These are phyloP conservation scores for Warburgia ugandensis DNA, from an alignment of 164 flowering plant species.

Conservation along the genomic window DNA sequence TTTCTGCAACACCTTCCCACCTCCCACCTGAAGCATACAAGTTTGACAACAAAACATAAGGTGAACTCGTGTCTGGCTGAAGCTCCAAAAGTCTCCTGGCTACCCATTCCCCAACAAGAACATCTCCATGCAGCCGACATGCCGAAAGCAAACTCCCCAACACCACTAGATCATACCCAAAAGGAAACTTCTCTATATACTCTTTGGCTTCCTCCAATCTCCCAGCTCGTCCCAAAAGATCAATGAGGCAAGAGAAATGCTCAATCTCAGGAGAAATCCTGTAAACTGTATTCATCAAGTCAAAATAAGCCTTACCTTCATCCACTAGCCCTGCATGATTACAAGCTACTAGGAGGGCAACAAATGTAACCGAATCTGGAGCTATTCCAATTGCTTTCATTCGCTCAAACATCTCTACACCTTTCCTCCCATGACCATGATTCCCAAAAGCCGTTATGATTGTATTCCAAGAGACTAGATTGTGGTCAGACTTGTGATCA, in stretches of 20 bases:
- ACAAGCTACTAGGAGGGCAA: conserved; percentile 53
- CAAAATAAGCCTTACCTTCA: conserved; percentile 38
- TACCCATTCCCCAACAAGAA: conserved; percentile 38
- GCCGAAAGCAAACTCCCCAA: conserved; percentile 71
- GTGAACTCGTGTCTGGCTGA: conserved; percentile 45
- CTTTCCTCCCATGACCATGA: conserved; percentile 49
- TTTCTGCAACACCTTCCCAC: conserved; percentile 57
- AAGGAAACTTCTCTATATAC: conserved; percentile 25
- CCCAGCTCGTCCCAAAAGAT: conserved; percentile 69
- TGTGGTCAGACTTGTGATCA: conserved; percentile 26
- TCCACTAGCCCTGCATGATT: conserved; percentile 68
- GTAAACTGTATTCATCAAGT: conserved; percentile 38
- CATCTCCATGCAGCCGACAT: conserved; percentile 47
- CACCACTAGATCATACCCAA: conserved; percentile 41
- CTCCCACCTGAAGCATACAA: conserved; percentile 52
- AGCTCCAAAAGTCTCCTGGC: conserved; percentile 35
- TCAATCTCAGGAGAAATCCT: conserved; percentile 36
- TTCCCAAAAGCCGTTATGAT: conserved; percentile 56
- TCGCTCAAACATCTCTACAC: conserved; percentile 37
- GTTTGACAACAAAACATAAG: conserved; percentile 62
- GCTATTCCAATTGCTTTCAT: conserved; percentile 34
- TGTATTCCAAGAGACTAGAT: conserved; percentile 67
- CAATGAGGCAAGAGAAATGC: conserved; percentile 68
- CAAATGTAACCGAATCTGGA: conserved; percentile 65
- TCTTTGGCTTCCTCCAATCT: conserved; percentile 49